A percentile compares a stretch with the other conserved stretches of the same genome.
Conservation (phyloP, 768 basidiomycete genomes). For the Macrolepiota dolichaula region DNA sequence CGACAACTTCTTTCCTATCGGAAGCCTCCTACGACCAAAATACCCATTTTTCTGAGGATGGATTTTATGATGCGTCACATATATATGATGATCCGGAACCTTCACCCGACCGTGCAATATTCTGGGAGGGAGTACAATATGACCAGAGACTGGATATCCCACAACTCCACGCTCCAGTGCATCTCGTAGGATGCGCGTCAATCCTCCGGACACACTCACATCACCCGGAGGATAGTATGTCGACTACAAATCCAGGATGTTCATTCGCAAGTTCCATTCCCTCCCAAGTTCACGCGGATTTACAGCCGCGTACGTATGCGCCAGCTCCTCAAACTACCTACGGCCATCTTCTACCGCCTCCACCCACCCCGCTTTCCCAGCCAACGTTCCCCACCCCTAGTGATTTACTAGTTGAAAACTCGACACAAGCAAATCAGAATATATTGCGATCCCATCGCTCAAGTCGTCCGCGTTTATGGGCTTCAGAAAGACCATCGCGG, state of each 20-base stretch:
- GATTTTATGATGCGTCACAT: background rate
- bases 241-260: background rate
- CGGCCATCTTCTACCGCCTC: background rate
- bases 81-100: no score
- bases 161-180: conserved; percentile 3
- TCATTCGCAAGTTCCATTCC: background rate
- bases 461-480: conserved; percentile 2
- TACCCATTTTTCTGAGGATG: background rate
- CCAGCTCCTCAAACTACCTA: background rate
- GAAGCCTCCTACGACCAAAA: background rate
- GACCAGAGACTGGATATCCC: background rate
- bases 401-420: conserved; percentile 52
- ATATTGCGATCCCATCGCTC: background rate
- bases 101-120: background rate
- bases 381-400: conserved; percentile 62
- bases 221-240: background rate
- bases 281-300: background rate
- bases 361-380: background rate
- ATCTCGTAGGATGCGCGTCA: background rate
- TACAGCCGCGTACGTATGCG: background rate
- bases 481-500: conserved; percentile 58
- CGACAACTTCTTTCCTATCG: background rate
- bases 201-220: background rate
- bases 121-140: background rate
- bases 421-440: conserved; percentile 12